These are phyloP conservation scores for Tuber calosporum DNA, from an alignment of 495 filamentous ascomycete species.

Conservation along the genomic window DNA sequence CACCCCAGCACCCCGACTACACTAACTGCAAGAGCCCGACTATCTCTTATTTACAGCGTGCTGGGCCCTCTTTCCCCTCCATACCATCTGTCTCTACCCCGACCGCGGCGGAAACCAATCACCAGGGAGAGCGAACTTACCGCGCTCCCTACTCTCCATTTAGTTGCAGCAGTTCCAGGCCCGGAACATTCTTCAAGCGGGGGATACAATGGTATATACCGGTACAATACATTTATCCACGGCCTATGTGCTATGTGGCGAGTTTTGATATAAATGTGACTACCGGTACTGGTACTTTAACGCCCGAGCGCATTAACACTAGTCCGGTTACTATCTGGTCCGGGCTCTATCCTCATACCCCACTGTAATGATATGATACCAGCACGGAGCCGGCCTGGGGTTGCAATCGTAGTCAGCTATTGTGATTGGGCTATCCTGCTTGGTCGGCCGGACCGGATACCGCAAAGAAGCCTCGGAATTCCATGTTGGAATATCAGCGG, in stretches of 20 bases:
- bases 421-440: not conserved
- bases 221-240: not conserved
- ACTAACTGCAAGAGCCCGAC: not conserved
- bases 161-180: not conserved
- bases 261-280: slow-evolving; percentile 3
- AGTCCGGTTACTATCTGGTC: not conserved
- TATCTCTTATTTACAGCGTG: not conserved
- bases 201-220: not conserved
- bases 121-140: not conserved
- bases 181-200: not conserved
- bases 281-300: not conserved
- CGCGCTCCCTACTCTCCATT: not conserved
- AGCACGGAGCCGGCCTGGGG: not conserved
- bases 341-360: not conserved
- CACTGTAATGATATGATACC: not conserved
- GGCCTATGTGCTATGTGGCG: not conserved
- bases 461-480: too few relatives aligned
- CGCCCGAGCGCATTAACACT: not conserved
- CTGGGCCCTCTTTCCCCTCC: not conserved
- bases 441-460: not conserved
- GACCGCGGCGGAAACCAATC: not conserved
- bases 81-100: not conserved
- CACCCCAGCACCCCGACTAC: not conserved
- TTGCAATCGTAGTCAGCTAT: not conserved
- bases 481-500: too few relatives aligned